Evolutionary conservation across 768 basidiomycete species (phyloP).

Genomic region (Psilocybe azurescens): DNA sequence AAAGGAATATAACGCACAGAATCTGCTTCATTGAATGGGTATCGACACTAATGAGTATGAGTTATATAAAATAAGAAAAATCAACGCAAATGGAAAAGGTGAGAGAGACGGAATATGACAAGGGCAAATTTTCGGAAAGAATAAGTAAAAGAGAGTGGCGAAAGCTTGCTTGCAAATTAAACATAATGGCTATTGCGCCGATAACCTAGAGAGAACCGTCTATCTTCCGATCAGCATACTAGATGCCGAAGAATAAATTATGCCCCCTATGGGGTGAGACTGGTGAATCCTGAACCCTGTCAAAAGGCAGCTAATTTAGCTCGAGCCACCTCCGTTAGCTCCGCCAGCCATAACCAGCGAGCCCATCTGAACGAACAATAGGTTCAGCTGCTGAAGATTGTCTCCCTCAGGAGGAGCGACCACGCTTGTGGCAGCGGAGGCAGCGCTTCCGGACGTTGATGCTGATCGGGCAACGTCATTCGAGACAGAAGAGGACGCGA

Average conservation of each 20-base stretch:
- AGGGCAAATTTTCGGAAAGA: conserved; percentile 8
- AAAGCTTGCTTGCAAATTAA: conserved; percentile 2
- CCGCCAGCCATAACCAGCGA: conserved; percentile 19
- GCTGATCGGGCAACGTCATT: conserved; percentile 3
- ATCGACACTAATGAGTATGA: not conserved
- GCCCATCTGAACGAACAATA: conserved; percentile 21
- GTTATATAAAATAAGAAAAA: not conserved
- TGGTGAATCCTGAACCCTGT: not conserved
- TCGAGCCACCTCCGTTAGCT: conserved; percentile 12
- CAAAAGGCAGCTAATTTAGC: not conserved
- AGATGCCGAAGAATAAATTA: not conserved
- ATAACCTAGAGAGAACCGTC: not conserved
- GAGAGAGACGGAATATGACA: not conserved
- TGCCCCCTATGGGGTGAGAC: not conserved
- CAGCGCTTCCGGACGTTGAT: conserved; percentile 17
- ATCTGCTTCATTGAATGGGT: not conserved
- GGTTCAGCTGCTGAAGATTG: conserved; percentile 22
- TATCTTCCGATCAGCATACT: not conserved
- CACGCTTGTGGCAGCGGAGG: not conserved
- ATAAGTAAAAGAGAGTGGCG: not conserved
- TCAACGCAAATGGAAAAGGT: not conserved
- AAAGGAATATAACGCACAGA: not conserved
- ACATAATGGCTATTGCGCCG: not conserved
- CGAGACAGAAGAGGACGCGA: conserved; percentile 7
- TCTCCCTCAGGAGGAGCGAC: conserved; percentile 2